Base-by-base conservation (phyloP, 768 basidiomycete species). In the Psilocybe cubensis region DNA sequence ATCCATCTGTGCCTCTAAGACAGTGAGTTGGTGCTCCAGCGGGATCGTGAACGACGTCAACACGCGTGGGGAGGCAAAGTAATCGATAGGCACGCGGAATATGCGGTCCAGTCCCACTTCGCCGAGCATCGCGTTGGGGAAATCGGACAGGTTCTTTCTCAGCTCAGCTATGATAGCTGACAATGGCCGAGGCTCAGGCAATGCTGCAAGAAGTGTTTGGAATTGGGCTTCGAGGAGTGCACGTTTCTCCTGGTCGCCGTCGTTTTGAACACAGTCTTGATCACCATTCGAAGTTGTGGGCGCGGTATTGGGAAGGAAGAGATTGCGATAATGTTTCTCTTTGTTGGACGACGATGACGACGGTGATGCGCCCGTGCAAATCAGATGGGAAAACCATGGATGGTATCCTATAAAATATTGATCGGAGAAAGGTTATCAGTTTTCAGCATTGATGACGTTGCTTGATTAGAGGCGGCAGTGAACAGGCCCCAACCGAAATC, bases 41-140 rank as follows among this genome's bases (percentile, higher is more conserved):
- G 91, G 89, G 21, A 91, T 84, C 41, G 81, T 80, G 74, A 98
- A 96, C 2, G 86, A 85, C 3, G 94, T 90, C 31, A 95, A 73
- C 49, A 78, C 71, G 42, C 84, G 84, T 2, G 79, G 75, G 12
- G 71, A 74, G 12, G 79, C 75, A 14, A 73, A 73, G 23, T 79
- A 82, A 52, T 84, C 76, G 59, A 80, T 79, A 0, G 93, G 88
- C 21, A 96, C 78, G 25, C 91, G 86, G 63, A 90, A 91, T 14
- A 79, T 76, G 23, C 90, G 85, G 72, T 99, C 96, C 33, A 99
- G 72, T 2, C 96, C 96, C 5, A 98, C 88, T 74, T 99, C 96
- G 38, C 96, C 96, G 1, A 99, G 75, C 85, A 97, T 90, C 10
- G 92, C 88, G 38, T 74, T 67, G 2, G 91, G 85, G 63, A 87